Conservation (phyloP, 2,329 filamentous ascomycete genomes). For the Cercospora sojina region DNA sequence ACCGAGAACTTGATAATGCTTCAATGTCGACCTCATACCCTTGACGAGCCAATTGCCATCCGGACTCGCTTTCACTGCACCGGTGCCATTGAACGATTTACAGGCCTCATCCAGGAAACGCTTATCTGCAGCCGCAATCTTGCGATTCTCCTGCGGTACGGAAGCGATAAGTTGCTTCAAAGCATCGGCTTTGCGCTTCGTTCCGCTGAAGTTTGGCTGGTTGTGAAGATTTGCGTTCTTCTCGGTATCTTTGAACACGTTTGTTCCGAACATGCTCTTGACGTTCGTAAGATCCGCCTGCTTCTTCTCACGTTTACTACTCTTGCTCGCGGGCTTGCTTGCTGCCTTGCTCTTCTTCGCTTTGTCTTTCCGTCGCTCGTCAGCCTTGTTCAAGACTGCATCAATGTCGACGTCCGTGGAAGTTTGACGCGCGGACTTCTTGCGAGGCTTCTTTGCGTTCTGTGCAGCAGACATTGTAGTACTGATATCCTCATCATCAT, state of each 20-base stretch:
- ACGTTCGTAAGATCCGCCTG: slow-evolving; percentile 16
- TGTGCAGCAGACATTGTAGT: background rate
- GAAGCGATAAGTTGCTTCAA: slow-evolving; percentile 44
- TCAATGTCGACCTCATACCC: slow-evolving; percentile 51
- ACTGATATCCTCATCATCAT: slow-evolving; percentile 3
- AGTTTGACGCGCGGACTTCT: background rate
- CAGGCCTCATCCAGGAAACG: slow-evolving; percentile 41
- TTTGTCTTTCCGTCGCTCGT: slow-evolving; percentile 11
- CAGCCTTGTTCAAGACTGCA: slow-evolving; percentile 16
- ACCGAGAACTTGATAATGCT: slow-evolving; percentile 53
- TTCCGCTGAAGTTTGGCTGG: slow-evolving; percentile 27
- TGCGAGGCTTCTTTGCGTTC: background rate
- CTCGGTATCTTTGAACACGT: slow-evolving; percentile 31
- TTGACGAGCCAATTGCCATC: slow-evolving; percentile 46
- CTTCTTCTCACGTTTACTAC: background rate
- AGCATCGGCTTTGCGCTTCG: slow-evolving; percentile 37
- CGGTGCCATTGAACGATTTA: slow-evolving; percentile 44
- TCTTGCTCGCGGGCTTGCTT: background rate
- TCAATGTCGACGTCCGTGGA: slow-evolving; percentile 15
- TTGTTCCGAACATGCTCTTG: slow-evolving; percentile 19
- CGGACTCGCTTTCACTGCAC: slow-evolving; percentile 34
- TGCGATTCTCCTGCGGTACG: slow-evolving; percentile 40
- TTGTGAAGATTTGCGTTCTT: slow-evolving; percentile 16
- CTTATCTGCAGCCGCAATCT: slow-evolving; percentile 40
- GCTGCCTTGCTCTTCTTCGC: slow-evolving; percentile 16